Base-by-base conservation (phyloP, 2,329 filamentous ascomycete species). In the Beauveria sp. region DNA sequence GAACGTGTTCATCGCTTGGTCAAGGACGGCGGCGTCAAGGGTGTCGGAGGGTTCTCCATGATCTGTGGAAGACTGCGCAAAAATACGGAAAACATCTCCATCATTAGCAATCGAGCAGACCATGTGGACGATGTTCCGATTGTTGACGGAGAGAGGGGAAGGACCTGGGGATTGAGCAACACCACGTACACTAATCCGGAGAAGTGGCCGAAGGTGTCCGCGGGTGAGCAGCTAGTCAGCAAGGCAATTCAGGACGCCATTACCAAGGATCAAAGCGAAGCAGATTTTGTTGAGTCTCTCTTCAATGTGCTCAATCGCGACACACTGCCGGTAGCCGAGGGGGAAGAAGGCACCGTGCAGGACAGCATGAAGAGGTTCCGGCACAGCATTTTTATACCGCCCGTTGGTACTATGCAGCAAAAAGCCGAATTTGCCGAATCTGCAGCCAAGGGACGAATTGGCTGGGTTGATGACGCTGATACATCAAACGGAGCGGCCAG, bases 41-140 rank as follows among this genome's bases (percentile, higher is more conserved):
- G 83, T 55, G 83, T 88, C 18, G 86, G 86, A 7, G 86, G 86
- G 0, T 88, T 88, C 69, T 86, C 83, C 26, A 79, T 89, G 68
- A 77, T 87, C n/a, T 87, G 85, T 64, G 84, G 83, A 9, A 86
- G 85, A 67, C 74, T 89, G 66, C 71, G 75, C 54, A 73, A 71
- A 52, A 77, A 75, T 9, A 69, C 80, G 24, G 75, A 82, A 63
- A 80, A 80, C 0, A 73, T 88, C 12, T 85, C 83, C 8, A 82
- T 88, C 58, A 77, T 88, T 55, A 86, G 83, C 53, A 88, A 88
- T 69, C 79, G 85, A 34, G 80, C 78, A 45, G 81, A 78, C 46
- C 72, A 78, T 46, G 72, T 78, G 2, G 75, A 78, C 4, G 77
- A 83, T 30, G 84, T 88, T 1, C 84, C 85, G 12, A 81, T 84